phyloP scores from a whole-genome alignment of 2,329 filamentous ascomycete species.

The Cladosporium phlei region DNA sequence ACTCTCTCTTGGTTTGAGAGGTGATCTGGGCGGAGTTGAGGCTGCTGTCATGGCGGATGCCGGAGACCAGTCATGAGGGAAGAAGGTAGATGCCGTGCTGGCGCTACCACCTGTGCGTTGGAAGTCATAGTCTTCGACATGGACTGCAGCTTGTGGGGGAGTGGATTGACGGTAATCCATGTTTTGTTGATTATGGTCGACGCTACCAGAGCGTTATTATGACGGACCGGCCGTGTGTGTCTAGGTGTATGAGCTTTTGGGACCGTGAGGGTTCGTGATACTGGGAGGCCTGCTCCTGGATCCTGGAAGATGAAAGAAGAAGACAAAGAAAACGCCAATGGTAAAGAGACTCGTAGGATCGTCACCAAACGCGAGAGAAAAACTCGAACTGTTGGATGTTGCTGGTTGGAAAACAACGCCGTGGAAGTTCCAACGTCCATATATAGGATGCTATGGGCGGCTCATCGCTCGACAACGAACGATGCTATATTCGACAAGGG shows the following conservation, averaged over 20 bases:
- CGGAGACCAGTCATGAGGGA: conserved; percentile 27
- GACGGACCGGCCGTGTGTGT: conserved; percentile 13
- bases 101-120: conserved; percentile 30
- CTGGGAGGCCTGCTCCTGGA: conserved; percentile 43
- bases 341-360: conserved; percentile 38
- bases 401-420: conserved; percentile 18
- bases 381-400: conserved; percentile 22
- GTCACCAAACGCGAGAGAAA: conserved; percentile 25
- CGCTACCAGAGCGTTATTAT: conserved; percentile 34
- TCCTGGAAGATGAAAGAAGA: conserved; percentile 34
- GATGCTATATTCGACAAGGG: conserved; percentile 6
- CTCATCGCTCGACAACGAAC: conserved; percentile 12
- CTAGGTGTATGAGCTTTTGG: conserved; percentile 20
- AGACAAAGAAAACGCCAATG: conserved; percentile 33
- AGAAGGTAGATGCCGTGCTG: conserved; percentile 27
- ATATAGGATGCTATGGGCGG: conserved; percentile 8
- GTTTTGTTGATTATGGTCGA: conserved; percentile 19
- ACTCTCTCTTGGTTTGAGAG: conserved; percentile 24
- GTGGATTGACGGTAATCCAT: conserved; percentile 45
- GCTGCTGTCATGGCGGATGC: conserved; percentile 27
- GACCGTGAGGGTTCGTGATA: conserved; percentile 16
- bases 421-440: conserved; percentile 15
- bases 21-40: conserved; percentile 30
- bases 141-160: conserved; percentile 35
- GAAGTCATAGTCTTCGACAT: conserved; percentile 22